These are phyloP conservation scores for Sonneratia caseolaris DNA, from an alignment of 345 rosid genomes.

Conservation along the genomic window DNA sequence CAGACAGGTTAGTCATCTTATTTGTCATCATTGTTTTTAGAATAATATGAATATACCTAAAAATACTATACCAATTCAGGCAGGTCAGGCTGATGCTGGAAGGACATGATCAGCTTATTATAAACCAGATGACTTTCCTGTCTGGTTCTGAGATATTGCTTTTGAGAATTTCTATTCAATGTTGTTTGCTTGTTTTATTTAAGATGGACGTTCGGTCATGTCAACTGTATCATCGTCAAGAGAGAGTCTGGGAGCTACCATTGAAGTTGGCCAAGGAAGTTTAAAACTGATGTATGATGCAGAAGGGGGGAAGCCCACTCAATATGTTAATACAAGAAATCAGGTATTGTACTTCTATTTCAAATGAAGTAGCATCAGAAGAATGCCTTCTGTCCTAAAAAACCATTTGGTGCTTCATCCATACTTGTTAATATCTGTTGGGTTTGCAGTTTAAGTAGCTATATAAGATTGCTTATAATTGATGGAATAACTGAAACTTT, in stretches of 20 bases:
- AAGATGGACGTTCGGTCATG: slow-evolving; percentile 39
- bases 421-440: not conserved
- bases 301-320: slow-evolving; percentile 48
- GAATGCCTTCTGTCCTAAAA: not conserved
- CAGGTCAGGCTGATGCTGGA: not conserved
- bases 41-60: not conserved
- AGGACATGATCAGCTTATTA: not conserved
- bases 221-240: slow-evolving; percentile 37
- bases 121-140: not conserved
- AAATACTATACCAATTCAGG: not conserved
- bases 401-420: not conserved
- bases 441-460: not conserved
- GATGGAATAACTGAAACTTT: not conserved
- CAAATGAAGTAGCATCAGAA: not conserved
- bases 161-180: not conserved
- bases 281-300: slow-evolving; percentile 51
- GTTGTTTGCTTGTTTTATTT: slow-evolving; percentile 6
- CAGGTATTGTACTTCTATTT: slow-evolving; percentile 28
- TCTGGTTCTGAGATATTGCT: slow-evolving; percentile 4
- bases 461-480: not conserved
- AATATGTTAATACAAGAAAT: slow-evolving; percentile 40
- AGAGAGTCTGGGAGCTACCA: slow-evolving; percentile 23
- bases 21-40: slow-evolving; percentile 1
- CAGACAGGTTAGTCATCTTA: slow-evolving; percentile 41
- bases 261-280: slow-evolving; percentile 79